Evolutionary conservation across 2,329 filamentous ascomycete species (phyloP).

Genomic region (Alternaria sp.): DNA sequence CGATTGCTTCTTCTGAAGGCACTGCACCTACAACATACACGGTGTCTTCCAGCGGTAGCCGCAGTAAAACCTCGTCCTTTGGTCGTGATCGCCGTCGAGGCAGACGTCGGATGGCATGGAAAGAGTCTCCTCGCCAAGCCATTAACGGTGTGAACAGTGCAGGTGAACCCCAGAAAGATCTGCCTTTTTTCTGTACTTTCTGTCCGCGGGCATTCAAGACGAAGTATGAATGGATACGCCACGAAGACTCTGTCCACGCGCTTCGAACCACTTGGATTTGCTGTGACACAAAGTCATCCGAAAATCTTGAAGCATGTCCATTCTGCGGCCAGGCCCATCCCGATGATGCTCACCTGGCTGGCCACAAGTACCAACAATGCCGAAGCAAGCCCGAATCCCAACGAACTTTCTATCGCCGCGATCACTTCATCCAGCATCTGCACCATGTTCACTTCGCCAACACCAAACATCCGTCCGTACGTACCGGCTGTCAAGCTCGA

Average conservation of each 20-base stretch:
- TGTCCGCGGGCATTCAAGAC: conserved; percentile 46
- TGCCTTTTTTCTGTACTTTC: conserved; percentile 47
- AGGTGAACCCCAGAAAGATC: conserved; percentile 37
- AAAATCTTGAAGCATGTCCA: conserved; percentile 35
- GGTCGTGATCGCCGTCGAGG: conserved; percentile 43
- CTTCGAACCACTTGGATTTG: conserved; percentile 49
- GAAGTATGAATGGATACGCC: conserved; percentile 48
- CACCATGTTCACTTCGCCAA: conserved; percentile 46
- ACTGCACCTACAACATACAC: conserved; percentile 43
- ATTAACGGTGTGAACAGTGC: conserved; percentile 40
- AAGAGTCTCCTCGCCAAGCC: conserved; percentile 38
- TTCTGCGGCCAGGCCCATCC: conserved; percentile 42
- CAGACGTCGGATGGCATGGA: conserved; percentile 45
- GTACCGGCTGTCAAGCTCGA: conserved; percentile 42
- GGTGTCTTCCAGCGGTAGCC: conserved; percentile 38
- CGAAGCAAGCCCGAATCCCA: conserved; percentile 43
- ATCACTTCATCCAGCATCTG: conserved; percentile 46
- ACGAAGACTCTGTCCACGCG: conserved; percentile 47
- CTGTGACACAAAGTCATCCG: conserved; percentile 35
- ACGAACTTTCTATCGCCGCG: conserved; percentile 46
- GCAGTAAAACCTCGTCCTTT: conserved; percentile 45
- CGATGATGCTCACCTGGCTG: conserved; percentile 44
- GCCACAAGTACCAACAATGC: conserved; percentile 46
- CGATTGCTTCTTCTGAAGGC: conserved; percentile 41
- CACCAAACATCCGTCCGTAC: conserved; percentile 41